phyloP scores from a whole-genome alignment of 208 protist genomes.

The Trichomonas vaginalis region DNA sequence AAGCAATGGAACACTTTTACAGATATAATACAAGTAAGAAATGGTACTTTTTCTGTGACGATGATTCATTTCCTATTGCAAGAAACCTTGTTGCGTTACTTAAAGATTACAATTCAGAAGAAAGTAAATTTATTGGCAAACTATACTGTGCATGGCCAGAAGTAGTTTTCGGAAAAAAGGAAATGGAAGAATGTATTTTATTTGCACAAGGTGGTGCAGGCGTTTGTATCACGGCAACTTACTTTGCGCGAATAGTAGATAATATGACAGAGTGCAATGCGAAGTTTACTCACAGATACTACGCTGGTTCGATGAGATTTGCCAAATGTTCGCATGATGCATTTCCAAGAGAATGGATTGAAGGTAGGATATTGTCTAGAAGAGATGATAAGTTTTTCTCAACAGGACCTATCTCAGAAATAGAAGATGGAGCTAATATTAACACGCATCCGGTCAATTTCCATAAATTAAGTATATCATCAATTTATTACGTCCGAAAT shows the following conservation, averaged over 20 bases:
- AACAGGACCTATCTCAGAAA: neutral
- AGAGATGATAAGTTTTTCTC: neutral
- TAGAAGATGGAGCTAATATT: neutral
- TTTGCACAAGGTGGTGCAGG: neutral
- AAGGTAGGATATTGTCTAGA: neutral
- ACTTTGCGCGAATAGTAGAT: neutral
- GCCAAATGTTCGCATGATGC: neutral
- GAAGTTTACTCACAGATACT: neutral
- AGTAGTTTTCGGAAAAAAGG: neutral
- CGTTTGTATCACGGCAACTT: neutral
- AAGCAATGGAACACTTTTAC: neutral
- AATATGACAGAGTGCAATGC: neutral
- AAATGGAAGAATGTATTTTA: neutral
- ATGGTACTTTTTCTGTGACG: neutral
- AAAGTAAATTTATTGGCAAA: neutral
- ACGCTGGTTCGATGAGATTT: neutral
- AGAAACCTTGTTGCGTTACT: neutral
- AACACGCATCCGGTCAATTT: neutral
- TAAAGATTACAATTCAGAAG: neutral
- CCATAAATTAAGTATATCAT: neutral
- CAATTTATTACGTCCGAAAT: neutral
- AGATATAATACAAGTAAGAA: neutral
- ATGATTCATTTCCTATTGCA: neutral
- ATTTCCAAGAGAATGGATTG: neutral
- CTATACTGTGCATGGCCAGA: neutral